Evolutionary conservation across 768 basidiomycete genomes (phyloP).

Genomic region (Kwoniella newhampshirensis): DNA sequence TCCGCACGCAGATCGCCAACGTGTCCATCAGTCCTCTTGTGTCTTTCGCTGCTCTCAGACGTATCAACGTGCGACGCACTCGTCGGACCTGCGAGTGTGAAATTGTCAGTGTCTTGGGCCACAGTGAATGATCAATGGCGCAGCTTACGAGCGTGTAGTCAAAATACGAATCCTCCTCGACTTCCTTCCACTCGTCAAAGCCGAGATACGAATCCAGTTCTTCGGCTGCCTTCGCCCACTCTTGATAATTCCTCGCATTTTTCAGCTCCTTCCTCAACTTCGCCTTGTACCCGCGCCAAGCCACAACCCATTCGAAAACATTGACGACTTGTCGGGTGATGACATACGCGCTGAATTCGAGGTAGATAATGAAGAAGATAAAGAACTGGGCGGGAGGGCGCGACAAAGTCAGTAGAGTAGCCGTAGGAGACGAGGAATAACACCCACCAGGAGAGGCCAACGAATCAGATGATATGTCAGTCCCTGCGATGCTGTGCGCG

Average conservation of each 20-base stretch:
- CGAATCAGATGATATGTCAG: slow-evolving; percentile 74
- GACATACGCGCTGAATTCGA: slow-evolving; percentile 76
- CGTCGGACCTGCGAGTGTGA: slow-evolving; percentile 23
- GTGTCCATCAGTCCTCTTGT: slow-evolving; percentile 83
- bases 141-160: slow-evolving; percentile 77
- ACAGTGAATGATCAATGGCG: not conserved
- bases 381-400: slow-evolving; percentile 61
- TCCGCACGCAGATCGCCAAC: slow-evolving; percentile 81
- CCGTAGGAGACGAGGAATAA: not conserved
- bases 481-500: slow-evolving; percentile 59
- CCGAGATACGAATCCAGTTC: slow-evolving; percentile 76
- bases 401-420: not conserved
- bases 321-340: slow-evolving; percentile 89
- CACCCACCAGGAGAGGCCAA: slow-evolving; percentile 71
- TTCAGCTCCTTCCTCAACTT: slow-evolving; percentile 71
- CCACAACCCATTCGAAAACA: slow-evolving; percentile 85
- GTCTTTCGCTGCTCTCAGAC: slow-evolving; percentile 72
- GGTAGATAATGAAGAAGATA: slow-evolving; percentile 77
- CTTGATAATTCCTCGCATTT: slow-evolving; percentile 72
- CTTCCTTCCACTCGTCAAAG: slow-evolving; percentile 84
- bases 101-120: not conserved
- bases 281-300: slow-evolving; percentile 87
- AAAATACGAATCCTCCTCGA: slow-evolving; percentile 83
- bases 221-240: slow-evolving; percentile 83
- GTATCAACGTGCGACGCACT: slow-evolving; percentile 73